Base-by-base conservation (phyloP, 2,329 filamentous ascomycete species). In the Apiospora marii region DNA sequence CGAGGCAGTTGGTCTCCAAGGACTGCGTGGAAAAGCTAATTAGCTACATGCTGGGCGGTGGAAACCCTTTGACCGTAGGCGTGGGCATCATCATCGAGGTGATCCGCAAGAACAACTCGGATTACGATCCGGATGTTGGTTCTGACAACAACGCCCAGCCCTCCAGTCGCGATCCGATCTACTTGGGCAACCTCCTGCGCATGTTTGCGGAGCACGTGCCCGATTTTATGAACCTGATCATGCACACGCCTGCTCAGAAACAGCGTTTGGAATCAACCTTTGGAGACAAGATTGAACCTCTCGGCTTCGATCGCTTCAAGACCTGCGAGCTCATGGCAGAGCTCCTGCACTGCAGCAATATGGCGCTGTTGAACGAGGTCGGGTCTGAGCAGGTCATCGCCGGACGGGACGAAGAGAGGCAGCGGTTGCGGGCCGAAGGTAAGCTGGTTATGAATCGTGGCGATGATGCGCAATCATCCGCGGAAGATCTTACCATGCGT, bases 291-390 rank as follows among this genome's bases (percentile, higher is more conserved):
- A 95, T 99, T 70, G 95, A 98, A 82, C 96, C 96, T 4, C 88
- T 99, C 13, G 96, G 96, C 2, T 99, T 99, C 80, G 96, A 99
- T 83, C 90, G 96, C 27, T 99, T 99, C 87, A 99, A 99, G 86
- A 98, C 96, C 0, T 99, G 96, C 82, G 96, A 99, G 83, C 87
- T 99, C 73, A 98, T 99, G 96, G 96, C 96, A 0, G 96, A 99
- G 83, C 87, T 99, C 64, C 85, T 99, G 51, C 96, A 99, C 82
- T 99, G 96, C 83, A 98, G 96, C 82, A 99, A 99, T 81, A 99
- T 99, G 96, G 95, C 94, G 7, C 86, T 99, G 48, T 85, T 99
- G 76, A 99, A 99, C 80, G 95, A 98, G 81, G 87, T 91, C 13
- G 96, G 96, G 44, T 95, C 95, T 14, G 95, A 99, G 80, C 92